A percentile compares a stretch with the other conserved stretches of the same genome.
These are phyloP conservation scores for Auricularia heimuer DNA, from an alignment of 768 basidiomycete species.

Conservation along the genomic window DNA sequence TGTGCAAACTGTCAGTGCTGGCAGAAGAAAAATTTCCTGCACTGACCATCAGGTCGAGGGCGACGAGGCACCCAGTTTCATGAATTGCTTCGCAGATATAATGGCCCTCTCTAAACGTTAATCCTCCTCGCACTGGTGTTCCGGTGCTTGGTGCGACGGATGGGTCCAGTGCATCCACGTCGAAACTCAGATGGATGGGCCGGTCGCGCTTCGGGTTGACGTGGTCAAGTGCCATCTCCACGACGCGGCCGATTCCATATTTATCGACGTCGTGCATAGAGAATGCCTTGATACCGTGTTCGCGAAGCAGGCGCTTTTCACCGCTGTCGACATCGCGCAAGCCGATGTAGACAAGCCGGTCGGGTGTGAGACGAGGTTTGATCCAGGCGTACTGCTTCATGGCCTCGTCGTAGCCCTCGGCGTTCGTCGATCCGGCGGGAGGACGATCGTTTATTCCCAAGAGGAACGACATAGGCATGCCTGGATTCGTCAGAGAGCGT, in stretches of 20 bases:
- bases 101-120: constrained; percentile 97
- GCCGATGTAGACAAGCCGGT: constrained; percentile 91
- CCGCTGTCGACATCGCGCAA: constrained; percentile 85
- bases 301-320: constrained; percentile 78
- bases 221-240: constrained; percentile 93
- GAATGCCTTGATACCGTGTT: constrained; percentile 82
- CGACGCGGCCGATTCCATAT: constrained; percentile 87
- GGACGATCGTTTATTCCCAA: constrained; percentile 33
- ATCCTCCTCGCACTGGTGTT: constrained; percentile 87
- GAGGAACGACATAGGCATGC: constrained; percentile 96
- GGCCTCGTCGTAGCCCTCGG: constrained; percentile 35
- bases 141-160: constrained; percentile 93
- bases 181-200: constrained; percentile 94
- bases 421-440: constrained; percentile 4
- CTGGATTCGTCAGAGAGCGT: too few relatives aligned
- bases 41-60: constrained; percentile 85
- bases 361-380: constrained; percentile 55
- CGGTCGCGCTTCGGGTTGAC: constrained; percentile 76
- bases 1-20: constrained; percentile 19
- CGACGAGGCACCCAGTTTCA: constrained; percentile 88
- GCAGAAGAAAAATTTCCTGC: constrained; percentile 3
- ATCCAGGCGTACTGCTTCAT: constrained; percentile 45
- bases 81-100: constrained; percentile 90
- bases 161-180: constrained; percentile 92
- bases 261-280: constrained; percentile 82